These are phyloP conservation scores for Thielaviopsis musarum DNA, from an alignment of 2,329 filamentous ascomycete genomes.

Conservation along the genomic window DNA sequence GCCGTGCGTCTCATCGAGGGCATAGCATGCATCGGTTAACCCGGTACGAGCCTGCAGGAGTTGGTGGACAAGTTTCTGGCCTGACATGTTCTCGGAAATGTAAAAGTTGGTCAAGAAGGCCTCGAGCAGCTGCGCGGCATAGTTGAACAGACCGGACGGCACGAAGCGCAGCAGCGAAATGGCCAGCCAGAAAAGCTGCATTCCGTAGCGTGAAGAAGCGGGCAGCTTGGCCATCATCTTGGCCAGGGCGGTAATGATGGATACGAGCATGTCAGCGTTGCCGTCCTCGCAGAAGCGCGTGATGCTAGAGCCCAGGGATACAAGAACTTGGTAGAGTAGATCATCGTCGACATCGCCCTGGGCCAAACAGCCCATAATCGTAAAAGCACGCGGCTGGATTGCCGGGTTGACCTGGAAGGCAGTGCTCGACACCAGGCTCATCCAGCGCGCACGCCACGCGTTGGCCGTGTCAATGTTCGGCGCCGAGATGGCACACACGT, in stretches of 20 bases:
- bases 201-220: conserved; percentile 47
- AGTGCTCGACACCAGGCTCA: conserved; percentile 56
- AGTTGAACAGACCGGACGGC: conserved; percentile 46
- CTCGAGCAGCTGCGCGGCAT: conserved; percentile 46
- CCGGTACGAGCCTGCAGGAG: conserved; percentile 43
- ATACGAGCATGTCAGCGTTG: conserved; percentile 50
- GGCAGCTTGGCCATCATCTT: conserved; percentile 57
- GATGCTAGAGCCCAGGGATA: conserved; percentile 48
- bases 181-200: conserved; percentile 55
- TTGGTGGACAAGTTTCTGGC: conserved; percentile 39
- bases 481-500: conserved; percentile 46
- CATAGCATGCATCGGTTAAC: conserved; percentile 43
- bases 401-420: conserved; percentile 58
- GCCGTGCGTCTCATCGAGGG: conserved; percentile 47
- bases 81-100: conserved; percentile 40
- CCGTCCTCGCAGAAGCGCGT: conserved; percentile 47
- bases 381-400: conserved; percentile 51
- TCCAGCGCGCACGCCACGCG: conserved; percentile 54
- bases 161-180: conserved; percentile 49
- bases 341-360: conserved; percentile 59
- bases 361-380: conserved; percentile 54
- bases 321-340: conserved; percentile 52
- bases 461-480: conserved; percentile 49
- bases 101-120: conserved; percentile 48
- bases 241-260: conserved; percentile 48